Percentiles rank a stretch among this genome's conserved stretches.
These are phyloP conservation scores for Emergomyces pasteurianus DNA, from an alignment of 2,329 filamentous ascomycete genomes.

Conservation along the genomic window DNA sequence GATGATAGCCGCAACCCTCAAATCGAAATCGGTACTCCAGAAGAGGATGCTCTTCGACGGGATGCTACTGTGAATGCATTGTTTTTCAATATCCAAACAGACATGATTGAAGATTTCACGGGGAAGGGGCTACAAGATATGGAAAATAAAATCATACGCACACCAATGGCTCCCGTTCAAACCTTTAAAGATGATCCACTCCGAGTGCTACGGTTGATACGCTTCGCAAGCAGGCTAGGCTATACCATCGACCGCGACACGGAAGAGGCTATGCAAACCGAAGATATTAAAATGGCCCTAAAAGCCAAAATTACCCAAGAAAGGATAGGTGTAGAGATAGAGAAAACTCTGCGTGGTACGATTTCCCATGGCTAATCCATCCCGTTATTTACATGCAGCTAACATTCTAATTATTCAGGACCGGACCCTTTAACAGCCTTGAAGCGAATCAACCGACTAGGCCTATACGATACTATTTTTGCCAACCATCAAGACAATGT, in stretches of 20 bases:
- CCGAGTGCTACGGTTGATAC: constrained; percentile 70
- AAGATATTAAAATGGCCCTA: constrained; percentile 68
- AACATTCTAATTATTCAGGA: constrained; percentile 14
- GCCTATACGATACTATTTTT: constrained; percentile 30
- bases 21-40: constrained; percentile 85
- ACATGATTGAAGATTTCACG: constrained; percentile 73
- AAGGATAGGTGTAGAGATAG: constrained; percentile 71
- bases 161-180: constrained; percentile 74
- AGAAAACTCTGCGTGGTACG: constrained; percentile 75
- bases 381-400: background rate
- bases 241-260: constrained; percentile 65
- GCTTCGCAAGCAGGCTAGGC: constrained; percentile 74
- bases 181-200: constrained; percentile 93
- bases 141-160: constrained; percentile 59
- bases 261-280: constrained; percentile 61
- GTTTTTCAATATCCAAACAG: constrained; percentile 84
- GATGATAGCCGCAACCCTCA: constrained; percentile 82
- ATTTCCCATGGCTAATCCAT: constrained; percentile 1
- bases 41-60: constrained; percentile 77
- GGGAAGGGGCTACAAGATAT: constrained; percentile 63
- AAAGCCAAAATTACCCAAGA: constrained; percentile 84
- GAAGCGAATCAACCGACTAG: constrained; percentile 27
- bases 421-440: constrained; percentile 29
- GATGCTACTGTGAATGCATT: constrained; percentile 93
- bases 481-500: constrained; percentile 36